Conservation (phyloP, 768 basidiomycete genomes). For the Coprinopsis strossmayeri region DNA sequence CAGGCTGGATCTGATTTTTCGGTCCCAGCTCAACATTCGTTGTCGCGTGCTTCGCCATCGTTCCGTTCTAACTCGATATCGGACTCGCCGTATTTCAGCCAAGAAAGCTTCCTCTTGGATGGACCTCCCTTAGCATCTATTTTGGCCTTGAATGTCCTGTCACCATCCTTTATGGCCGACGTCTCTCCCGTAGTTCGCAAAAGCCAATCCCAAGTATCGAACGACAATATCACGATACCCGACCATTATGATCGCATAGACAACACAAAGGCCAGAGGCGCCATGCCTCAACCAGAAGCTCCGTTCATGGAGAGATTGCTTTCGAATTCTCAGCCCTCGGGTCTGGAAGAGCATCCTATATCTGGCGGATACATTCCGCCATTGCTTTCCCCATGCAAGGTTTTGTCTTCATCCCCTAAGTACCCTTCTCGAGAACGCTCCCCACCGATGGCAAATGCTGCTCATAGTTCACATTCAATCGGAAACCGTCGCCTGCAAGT, state of each 20-base stretch:
- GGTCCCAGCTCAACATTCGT: neutral
- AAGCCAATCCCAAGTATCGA: neutral
- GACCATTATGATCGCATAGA: neutral
- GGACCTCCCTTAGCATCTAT: conserved; percentile 13
- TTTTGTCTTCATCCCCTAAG: neutral
- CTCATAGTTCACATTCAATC: too few species aligned
- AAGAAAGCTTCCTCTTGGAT: conserved; percentile 1
- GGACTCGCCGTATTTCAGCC: conserved; percentile 1
- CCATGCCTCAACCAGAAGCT: neutral
- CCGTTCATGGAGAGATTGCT: neutral
- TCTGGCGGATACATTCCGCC: neutral
- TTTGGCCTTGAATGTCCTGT: conserved; percentile 3
- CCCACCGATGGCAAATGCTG: too few species aligned
- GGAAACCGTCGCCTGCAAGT: too few species aligned
- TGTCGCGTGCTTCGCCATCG: neutral
- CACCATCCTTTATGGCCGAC: conserved; percentile 16
- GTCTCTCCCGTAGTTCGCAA: conserved; percentile 26
- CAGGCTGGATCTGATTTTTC: neutral
- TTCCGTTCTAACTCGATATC: neutral
- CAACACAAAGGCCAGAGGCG: neutral
- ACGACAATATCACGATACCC: neutral
- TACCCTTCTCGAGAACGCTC: too few species aligned
- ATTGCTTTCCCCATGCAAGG: conserved; percentile 1
- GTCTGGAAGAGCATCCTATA: neutral
- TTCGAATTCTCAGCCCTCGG: neutral